Conservation (phyloP, 352 stramenopile species). For the Bremia lactucae region DNA sequence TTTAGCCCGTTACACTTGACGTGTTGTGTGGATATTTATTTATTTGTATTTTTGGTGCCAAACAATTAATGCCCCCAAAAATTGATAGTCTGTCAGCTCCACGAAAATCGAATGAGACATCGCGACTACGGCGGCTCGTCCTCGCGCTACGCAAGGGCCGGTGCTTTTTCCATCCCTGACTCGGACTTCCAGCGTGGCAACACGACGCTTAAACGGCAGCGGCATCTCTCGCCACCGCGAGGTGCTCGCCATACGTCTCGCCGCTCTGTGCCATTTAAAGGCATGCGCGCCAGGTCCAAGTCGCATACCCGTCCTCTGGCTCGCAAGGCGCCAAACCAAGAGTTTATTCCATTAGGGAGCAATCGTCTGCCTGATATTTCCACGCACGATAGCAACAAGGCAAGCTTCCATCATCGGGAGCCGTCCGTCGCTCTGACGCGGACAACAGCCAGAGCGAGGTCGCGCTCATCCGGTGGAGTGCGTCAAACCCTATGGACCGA, state of each 20-base stretch:
- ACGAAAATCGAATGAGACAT: no score
- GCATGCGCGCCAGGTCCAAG: constrained; percentile 42
- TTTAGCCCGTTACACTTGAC: no score
- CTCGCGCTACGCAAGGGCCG: constrained; percentile 12
- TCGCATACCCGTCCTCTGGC: constrained; percentile 22
- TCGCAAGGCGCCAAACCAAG: constrained; percentile 18
- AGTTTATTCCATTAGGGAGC: constrained; percentile 44
- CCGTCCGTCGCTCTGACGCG: no score
- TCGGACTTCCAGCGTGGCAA: constrained; percentile 43
- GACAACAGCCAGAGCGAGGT: constrained; percentile 7
- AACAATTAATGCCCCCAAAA: no score
- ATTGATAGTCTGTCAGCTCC: no score
- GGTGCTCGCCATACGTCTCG: background rate
- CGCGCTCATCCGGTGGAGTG: constrained; percentile 16
- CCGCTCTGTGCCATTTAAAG: constrained; percentile 1
- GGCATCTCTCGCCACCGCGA: constrained; percentile 25
- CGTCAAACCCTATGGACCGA: background rate
- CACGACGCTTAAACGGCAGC: constrained; percentile 42
- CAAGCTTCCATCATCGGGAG: constrained; percentile 21
- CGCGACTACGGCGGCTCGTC: constrained; percentile 13
- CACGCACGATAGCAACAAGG: constrained; percentile 32
- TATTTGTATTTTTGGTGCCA: no score
- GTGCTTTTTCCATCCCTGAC: constrained; percentile 43
- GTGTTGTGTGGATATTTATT: no score
- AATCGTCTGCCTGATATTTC: constrained; percentile 5